Base-by-base conservation (phyloP, 305 asterid species). In the Fraxinus nigra region DNA sequence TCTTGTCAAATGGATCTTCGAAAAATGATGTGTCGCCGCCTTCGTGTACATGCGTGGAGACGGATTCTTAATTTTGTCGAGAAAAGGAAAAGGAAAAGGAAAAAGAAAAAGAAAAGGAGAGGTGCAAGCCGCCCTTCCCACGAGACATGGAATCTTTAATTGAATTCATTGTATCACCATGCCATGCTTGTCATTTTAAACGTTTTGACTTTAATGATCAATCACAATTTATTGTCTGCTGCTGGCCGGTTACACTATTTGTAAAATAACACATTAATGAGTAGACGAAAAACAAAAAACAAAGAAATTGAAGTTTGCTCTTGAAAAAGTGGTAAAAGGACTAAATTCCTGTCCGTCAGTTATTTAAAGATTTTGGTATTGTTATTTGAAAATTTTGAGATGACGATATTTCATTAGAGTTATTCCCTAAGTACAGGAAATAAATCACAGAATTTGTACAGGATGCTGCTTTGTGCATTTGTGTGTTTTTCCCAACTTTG, bases 71-170 rank as follows among this genome's bases (percentile, higher is more conserved):
- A 67, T 51, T 34, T 79, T 82, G 88, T 78, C 90, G 75, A 54
- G n/a, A 43, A 82, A 81, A 72, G 1, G 10, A 59, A 20, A 5
- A 20, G 3, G 30, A 61, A 9, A 7, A 24, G 30, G n/a, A 43
- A 81, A 81, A 72, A 5, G 10, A 59, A 20, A 5, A 20, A 10
- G 30, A 61, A 9, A 7, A 24, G 30, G 70, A 24, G 77, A 34
- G 82, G 84, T 59, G 81, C 72, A 72, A 79, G 82, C 86, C 85
- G 86, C 86, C 86, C 81, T 37, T 32, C 69, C 0, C 79, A 51
- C 72, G 24, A 14, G 4, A 63, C 63, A 38, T 59, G 61, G 83
- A 81, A 84, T 80, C 79, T 80, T 76, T 67, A 28, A 2, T 26
- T 37, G 74, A 67, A 67, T 67, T 67, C 18, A 10, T 67, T 67